Percentiles rank a stretch among this genome's conserved stretches.
Evolutionary conservation across 2,329 filamentous ascomycete genomes (phyloP).

Genomic region (Fusarium cicatricum): DNA sequence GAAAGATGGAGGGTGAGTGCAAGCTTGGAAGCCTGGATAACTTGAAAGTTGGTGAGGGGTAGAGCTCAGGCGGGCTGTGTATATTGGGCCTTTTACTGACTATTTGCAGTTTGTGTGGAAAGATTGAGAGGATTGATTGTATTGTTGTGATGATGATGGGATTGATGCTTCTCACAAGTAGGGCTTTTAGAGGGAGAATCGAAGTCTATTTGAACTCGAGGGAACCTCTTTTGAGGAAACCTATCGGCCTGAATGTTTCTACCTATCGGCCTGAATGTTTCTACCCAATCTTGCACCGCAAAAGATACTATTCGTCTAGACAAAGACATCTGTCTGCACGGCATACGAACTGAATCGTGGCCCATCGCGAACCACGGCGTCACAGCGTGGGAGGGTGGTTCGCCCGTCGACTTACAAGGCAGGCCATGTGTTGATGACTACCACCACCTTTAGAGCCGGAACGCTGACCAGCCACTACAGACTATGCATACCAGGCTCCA

Average conservation of each 20-base stretch:
- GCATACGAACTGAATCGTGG: constrained; percentile 12
- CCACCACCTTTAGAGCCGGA: not conserved
- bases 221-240: not conserved
- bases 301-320: not conserved
- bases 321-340: constrained; percentile 6
- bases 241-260: constrained; percentile 1
- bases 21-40: constrained; percentile 8
- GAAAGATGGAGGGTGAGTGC: constrained; percentile 28
- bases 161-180: not conserved
- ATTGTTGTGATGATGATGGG: not conserved
- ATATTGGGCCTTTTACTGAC: constrained; percentile 1
- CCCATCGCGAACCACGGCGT: constrained; percentile 6
- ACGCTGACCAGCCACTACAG: not conserved
- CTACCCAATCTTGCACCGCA: not conserved
- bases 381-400: constrained; percentile 12
- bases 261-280: constrained; percentile 1
- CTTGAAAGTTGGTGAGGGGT: constrained; percentile 4
- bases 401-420: constrained; percentile 10
- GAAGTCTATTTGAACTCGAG: constrained; percentile 26
- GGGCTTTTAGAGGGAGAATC: constrained; percentile 4
- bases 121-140: not conserved
- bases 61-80: constrained; percentile 8
- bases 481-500: too few relatives aligned
- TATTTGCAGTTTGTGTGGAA: constrained; percentile 2
- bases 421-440: not conserved